phyloP scores from a whole-genome alignment of 1,284 basidiomycete species.

The Ustilago trichophora region DNA sequence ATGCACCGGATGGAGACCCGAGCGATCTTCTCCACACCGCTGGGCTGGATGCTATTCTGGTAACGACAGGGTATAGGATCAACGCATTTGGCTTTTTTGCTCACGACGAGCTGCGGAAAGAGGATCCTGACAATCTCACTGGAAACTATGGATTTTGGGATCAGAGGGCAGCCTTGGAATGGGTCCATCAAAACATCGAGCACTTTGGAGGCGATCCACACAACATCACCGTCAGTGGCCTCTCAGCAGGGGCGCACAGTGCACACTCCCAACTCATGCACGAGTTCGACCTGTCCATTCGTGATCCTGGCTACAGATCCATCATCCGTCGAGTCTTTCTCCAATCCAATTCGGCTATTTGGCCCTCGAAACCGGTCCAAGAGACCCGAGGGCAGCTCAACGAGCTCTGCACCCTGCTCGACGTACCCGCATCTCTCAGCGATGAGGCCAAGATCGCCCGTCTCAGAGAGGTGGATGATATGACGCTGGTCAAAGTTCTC shows the following conservation, averaged over 20 bases:
- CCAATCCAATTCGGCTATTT: constrained; percentile 43
- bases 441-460: constrained; percentile 24
- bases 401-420: constrained; percentile 23
- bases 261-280: constrained; percentile 64
- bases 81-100: constrained; percentile 52
- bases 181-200: constrained; percentile 55
- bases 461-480: constrained; percentile 24
- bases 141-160: constrained; percentile 56
- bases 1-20: constrained; percentile 11
- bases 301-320: constrained; percentile 16
- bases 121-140: constrained; percentile 24
- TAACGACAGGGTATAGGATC: constrained; percentile 42
- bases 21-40: constrained; percentile 26
- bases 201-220: constrained; percentile 61
- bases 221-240: constrained; percentile 63
- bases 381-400: constrained; percentile 37
- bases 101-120: constrained; percentile 15
- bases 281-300: constrained; percentile 44
- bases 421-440: not conserved
- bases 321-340: constrained; percentile 41
- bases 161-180: constrained; percentile 50
- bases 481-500: constrained; percentile 12
- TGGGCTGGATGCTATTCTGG: constrained; percentile 33
- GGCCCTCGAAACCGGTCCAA: constrained; percentile 34
- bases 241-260: constrained; percentile 64